A percentile compares a stretch with the other conserved stretches of the same genome.
Evolutionary conservation across 345 rosid genomes (phyloP).

Genomic region (Salix viminalis): DNA sequence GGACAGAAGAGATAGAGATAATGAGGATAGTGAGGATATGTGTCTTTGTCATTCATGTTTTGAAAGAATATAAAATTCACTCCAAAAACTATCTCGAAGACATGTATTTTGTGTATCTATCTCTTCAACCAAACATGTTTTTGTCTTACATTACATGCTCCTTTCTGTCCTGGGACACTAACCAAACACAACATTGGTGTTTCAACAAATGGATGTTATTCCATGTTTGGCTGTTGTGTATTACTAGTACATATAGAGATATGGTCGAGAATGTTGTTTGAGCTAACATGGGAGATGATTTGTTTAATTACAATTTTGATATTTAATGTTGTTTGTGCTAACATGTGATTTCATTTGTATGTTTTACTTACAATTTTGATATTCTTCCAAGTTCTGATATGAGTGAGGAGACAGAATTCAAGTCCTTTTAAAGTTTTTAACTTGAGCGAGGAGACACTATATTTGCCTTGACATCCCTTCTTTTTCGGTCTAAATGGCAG

Average conservation of each 20-base stretch:
- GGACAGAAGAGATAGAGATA: too few relatives aligned
- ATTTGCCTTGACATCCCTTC: background rate
- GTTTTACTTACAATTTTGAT: background rate
- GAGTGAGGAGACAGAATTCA: background rate
- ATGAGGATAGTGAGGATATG: too few relatives aligned
- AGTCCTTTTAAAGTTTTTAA: background rate
- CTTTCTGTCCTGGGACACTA: too few relatives aligned
- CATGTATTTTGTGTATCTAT: too few relatives aligned
- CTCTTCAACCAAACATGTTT: too few relatives aligned
- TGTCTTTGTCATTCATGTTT: too few relatives aligned
- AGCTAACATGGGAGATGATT: background rate
- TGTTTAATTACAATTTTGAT: background rate
- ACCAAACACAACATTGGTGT: background rate
- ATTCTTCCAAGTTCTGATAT: background rate
- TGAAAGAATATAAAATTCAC: too few relatives aligned
- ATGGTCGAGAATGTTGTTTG: background rate
- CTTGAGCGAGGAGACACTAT: background rate
- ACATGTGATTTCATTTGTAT: background rate
- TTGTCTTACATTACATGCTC: too few relatives aligned
- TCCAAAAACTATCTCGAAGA: too few relatives aligned
- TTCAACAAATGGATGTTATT: background rate
- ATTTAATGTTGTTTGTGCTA: background rate
- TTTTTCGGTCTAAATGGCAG: slow-evolving; percentile 33
- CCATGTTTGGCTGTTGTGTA: background rate
- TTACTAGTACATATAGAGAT: background rate